These are phyloP conservation scores for Neurospora sp. DNA, from an alignment of 495 filamentous ascomycete genomes.

Conservation along the genomic window DNA sequence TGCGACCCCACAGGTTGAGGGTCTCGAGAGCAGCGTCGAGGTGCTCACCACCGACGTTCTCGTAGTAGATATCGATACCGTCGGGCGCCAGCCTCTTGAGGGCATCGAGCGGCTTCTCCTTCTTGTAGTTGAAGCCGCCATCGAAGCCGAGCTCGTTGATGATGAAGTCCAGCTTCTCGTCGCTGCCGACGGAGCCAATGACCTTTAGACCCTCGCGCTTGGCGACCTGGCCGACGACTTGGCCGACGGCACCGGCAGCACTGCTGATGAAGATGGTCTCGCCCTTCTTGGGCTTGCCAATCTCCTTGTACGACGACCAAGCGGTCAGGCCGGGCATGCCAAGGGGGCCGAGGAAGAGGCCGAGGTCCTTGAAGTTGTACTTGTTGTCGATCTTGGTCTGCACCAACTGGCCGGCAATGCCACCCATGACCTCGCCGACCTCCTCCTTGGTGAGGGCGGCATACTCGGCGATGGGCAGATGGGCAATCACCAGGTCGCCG, in stretches of 20 bases:
- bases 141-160: constrained; percentile 57
- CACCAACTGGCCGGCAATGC: constrained; percentile 2
- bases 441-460: constrained; percentile 27
- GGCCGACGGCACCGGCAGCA: constrained; percentile 75
- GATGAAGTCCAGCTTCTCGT: constrained; percentile 61
- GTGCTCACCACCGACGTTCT: constrained; percentile 89
- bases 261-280: constrained; percentile 82
- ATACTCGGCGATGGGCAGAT: constrained; percentile 54
- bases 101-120: constrained; percentile 55
- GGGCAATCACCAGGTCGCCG: constrained; percentile 58
- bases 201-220: constrained; percentile 82
- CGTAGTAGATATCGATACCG: constrained; percentile 90
- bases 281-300: constrained; percentile 76
- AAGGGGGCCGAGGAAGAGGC: constrained; percentile 58
- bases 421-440: constrained; percentile 7
- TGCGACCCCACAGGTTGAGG: constrained; percentile 62
- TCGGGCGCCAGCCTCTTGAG: constrained; percentile 65
- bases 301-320: constrained; percentile 70
- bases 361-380: constrained; percentile 48
- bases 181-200: constrained; percentile 56
- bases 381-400: constrained; percentile 47
- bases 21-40: constrained; percentile 63
- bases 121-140: constrained; percentile 62
- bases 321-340: constrained; percentile 87
- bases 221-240: constrained; percentile 74